Evolutionary conservation across 495 filamentous ascomycete species (phyloP).

Genomic region (Lepidopterella palustris): DNA sequence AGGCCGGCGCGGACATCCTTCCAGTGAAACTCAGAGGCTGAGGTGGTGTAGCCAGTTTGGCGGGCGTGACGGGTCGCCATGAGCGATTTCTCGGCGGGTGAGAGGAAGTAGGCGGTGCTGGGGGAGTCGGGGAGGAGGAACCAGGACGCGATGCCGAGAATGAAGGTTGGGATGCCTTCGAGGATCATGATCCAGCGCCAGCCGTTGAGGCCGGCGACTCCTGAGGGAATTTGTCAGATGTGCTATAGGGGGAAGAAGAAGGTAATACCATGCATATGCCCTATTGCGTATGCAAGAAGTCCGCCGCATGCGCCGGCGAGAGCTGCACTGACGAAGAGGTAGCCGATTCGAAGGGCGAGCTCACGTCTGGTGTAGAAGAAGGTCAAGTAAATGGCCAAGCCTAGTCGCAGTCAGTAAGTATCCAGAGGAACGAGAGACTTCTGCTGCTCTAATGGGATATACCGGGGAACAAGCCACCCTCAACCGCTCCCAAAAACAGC

Average conservation of each 20-base stretch:
- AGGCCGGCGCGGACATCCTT: conserved; percentile 47
- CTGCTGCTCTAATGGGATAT: conserved; percentile 38
- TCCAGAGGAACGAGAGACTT: conserved; percentile 43
- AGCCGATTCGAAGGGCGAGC: conserved; percentile 65
- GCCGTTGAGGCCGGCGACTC: conserved; percentile 52
- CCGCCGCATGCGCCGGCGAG: conserved; percentile 72
- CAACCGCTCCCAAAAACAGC: conserved; percentile 49
- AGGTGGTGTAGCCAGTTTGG: conserved; percentile 53
- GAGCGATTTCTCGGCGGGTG: conserved; percentile 26
- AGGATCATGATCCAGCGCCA: conserved; percentile 67
- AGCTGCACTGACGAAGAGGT: conserved; percentile 70
- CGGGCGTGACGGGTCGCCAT: conserved; percentile 18
- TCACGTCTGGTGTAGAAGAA: conserved; percentile 71
- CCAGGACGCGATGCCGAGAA: conserved; percentile 55
- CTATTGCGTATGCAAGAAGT: conserved; percentile 55
- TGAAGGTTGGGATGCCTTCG: conserved; percentile 63
- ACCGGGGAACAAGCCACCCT: conserved; percentile 62
- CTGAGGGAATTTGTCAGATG: conserved; percentile 62
- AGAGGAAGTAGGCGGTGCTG: conserved; percentile 36
- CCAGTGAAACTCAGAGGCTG: conserved; percentile 55
- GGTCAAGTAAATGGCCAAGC: conserved; percentile 48
- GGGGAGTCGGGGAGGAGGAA: conserved; percentile 62
- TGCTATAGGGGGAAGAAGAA: not conserved
- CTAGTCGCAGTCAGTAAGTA: not conserved
- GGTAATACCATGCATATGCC: not conserved